Base-by-base conservation (phyloP, 1,284 basidiomycete species). In the Ceratobasidium theobromae region DNA sequence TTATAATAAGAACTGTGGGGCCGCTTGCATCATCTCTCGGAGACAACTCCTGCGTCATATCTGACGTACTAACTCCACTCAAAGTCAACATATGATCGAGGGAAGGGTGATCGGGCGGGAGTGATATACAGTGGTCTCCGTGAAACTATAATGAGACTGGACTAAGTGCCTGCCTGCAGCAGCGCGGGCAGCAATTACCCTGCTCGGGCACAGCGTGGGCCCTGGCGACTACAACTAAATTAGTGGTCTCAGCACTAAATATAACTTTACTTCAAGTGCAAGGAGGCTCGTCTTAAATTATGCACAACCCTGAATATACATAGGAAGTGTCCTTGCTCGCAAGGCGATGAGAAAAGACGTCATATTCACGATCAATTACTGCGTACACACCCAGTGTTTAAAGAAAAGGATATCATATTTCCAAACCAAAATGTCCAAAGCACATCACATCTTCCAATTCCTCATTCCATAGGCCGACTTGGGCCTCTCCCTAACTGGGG, bases 381-480 rank as follows among this genome's bases (percentile, higher is more conserved):
- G 30, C 33, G 23, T 46, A 45, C 54, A 58, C 33, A 46, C 41
- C 53, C 53, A 21, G 23, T 62, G 46, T 45, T 11, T 9, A 45
- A n/a, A 45, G 18, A 45, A 45, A 11, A 6, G 43, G 43, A 9
- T 11, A 45, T 14, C 43, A 45, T 45, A 21, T 45, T 45, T 45
- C 43, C 43, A 45, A n/a, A 45, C 35, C 8, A 8, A 38, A 8
- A 45, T 14, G 43, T 11, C 18, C 43, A 38, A 45, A 49, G 18
- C 46, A 33, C 33, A 40, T 52, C 32, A 45, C 25, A 62, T 64
- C 60, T 64, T 64, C 60, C 60, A 64, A 27, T 33, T 79, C 69
- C 85, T 79, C 74, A 84, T 80, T 18, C 84, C 85, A 68, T 86
- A 49, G 46, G 85, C 83, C 71, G 85, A 86, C 77, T 84, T 87